A percentile compares a stretch with the other conserved stretches of the same genome.
phyloP scores from a whole-genome alignment of 768 basidiomycete species.

The Exsudoporus frostii region DNA sequence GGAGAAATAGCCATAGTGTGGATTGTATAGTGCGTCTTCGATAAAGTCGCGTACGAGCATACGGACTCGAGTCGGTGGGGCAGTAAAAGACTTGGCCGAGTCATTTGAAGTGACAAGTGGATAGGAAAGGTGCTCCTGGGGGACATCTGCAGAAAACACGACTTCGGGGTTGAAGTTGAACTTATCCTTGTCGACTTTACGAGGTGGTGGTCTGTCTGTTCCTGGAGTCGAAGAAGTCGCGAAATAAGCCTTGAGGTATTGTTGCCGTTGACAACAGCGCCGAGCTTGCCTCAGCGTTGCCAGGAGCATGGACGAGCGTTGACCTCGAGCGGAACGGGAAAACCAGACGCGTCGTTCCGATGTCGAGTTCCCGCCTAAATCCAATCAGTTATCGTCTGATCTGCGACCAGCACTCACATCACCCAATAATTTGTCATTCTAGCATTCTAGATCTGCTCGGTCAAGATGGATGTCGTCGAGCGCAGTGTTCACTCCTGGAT shows the following conservation, averaged over 20 bases:
- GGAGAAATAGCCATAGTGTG: conserved; percentile 95
- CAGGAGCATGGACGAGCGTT: conserved; percentile 19
- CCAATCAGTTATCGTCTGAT: conserved; percentile 10
- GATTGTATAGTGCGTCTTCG: conserved; percentile 95
- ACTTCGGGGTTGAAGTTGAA: conserved; percentile 75
- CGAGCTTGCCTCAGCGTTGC: conserved; percentile 16
- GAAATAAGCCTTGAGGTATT: conserved; percentile 23
- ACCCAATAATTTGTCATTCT: background rate
- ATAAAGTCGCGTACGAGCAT: conserved; percentile 97
- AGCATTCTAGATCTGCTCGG: background rate
- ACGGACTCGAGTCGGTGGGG: conserved; percentile 77
- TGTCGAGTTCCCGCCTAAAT: conserved; percentile 1
- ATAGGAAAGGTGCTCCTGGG: conserved; percentile 46
- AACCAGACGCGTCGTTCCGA: conserved; percentile 3
- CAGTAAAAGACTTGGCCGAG: conserved; percentile 45
- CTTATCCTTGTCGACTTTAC: conserved; percentile 42
- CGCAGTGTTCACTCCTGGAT: conserved; percentile 73
- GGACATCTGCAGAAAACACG: conserved; percentile 47
- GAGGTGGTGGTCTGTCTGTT: conserved; percentile 11
- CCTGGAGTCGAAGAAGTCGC: conserved; percentile 18
- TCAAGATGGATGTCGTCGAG: conserved; percentile 41
- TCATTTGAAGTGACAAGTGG: conserved; percentile 69
- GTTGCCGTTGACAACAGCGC: conserved; percentile 21
- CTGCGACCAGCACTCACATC: background rate
- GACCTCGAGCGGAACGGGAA: conserved; percentile 5